A percentile compares a stretch with the other conserved stretches of the same genome.
phyloP scores from a whole-genome alignment of 2,329 filamentous ascomycete genomes.

The Fusarium sarcochroum region DNA sequence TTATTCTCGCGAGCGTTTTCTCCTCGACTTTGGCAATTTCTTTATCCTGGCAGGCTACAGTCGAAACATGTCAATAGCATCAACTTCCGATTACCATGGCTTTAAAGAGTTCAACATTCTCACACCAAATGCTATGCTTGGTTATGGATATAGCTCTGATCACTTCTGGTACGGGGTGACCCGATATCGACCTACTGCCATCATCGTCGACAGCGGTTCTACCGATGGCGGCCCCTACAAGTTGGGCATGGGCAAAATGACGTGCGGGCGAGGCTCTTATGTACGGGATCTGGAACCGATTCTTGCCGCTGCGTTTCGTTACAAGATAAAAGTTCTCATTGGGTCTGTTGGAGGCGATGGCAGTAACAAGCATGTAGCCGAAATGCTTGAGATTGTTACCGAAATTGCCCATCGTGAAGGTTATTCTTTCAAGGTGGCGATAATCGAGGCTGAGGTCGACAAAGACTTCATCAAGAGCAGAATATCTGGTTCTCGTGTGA shows the following conservation, averaged over 20 bases:
- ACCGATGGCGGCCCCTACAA: constrained; percentile 53
- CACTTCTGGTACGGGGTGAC: constrained; percentile 51
- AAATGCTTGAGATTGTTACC: constrained; percentile 55
- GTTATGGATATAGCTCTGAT: constrained; percentile 50
- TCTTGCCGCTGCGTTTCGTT: constrained; percentile 43
- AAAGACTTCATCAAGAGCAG: constrained; percentile 48
- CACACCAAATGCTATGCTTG: constrained; percentile 53
- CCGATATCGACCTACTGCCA: constrained; percentile 45
- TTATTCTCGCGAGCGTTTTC: too few species aligned
- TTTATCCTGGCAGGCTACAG: too few species aligned
- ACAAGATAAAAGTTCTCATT: constrained; percentile 49
- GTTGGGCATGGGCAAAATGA: constrained; percentile 56
- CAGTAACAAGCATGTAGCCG: constrained; percentile 56
- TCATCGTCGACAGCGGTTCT: constrained; percentile 50
- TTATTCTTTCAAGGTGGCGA: constrained; percentile 50
- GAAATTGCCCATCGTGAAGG: constrained; percentile 51
- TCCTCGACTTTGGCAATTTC: too few species aligned
- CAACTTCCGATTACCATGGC: too few species aligned
- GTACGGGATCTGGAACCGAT: constrained; percentile 55
- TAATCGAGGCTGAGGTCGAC: constrained; percentile 53
- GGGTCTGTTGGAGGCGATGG: constrained; percentile 59
- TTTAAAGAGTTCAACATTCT: constrained; percentile 40
- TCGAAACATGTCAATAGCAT: too few species aligned
- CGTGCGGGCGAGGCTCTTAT: constrained; percentile 54
- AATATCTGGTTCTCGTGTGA: constrained; percentile 46